Evolutionary conservation across 768 basidiomycete species (phyloP).

Genomic region (Lentinula detonsa): DNA sequence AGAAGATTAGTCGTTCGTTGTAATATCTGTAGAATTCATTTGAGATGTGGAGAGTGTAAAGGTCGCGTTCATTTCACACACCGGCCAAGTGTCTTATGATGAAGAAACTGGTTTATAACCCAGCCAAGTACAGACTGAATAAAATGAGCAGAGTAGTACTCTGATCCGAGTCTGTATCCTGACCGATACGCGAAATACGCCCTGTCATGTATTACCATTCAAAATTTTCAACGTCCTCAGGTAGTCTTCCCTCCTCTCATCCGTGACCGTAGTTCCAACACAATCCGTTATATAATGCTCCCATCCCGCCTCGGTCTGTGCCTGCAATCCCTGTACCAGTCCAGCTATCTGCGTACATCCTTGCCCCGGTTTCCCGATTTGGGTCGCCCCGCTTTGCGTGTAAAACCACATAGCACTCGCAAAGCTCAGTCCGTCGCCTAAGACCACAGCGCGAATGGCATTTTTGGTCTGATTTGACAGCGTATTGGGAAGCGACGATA

Average conservation of each 20-base stretch:
- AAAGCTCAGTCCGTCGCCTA: slow-evolving; percentile 16
- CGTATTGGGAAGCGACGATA: not conserved
- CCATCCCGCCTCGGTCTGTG: slow-evolving; percentile 15
- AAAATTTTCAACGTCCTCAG: slow-evolving; percentile 13
- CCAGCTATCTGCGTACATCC: slow-evolving; percentile 13
- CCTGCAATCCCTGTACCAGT: slow-evolving; percentile 13
- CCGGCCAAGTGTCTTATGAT: too few relatives aligned
- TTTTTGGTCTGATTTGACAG: slow-evolving; percentile 12
- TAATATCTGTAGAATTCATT: too few relatives aligned
- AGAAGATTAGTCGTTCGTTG: too few relatives aligned
- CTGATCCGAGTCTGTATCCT: too few relatives aligned
- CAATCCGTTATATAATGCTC: slow-evolving; percentile 16
- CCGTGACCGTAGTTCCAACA: slow-evolving; percentile 15
- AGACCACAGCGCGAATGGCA: slow-evolving; percentile 14
- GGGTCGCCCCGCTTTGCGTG: slow-evolving; percentile 7
- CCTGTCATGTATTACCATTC: not conserved
- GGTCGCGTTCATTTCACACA: too few relatives aligned
- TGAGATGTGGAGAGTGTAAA: too few relatives aligned
- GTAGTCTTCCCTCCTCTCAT: slow-evolving; percentile 10
- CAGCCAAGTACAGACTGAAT: too few relatives aligned
- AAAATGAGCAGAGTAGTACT: too few relatives aligned
- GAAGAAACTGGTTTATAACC: too few relatives aligned
- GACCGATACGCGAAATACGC: too few relatives aligned
- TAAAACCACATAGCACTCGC: slow-evolving; percentile 21
- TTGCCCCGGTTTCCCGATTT: slow-evolving; percentile 5